phyloP scores from a whole-genome alignment of 2,329 filamentous ascomycete species.

The Colletotrichum scovillei region DNA sequence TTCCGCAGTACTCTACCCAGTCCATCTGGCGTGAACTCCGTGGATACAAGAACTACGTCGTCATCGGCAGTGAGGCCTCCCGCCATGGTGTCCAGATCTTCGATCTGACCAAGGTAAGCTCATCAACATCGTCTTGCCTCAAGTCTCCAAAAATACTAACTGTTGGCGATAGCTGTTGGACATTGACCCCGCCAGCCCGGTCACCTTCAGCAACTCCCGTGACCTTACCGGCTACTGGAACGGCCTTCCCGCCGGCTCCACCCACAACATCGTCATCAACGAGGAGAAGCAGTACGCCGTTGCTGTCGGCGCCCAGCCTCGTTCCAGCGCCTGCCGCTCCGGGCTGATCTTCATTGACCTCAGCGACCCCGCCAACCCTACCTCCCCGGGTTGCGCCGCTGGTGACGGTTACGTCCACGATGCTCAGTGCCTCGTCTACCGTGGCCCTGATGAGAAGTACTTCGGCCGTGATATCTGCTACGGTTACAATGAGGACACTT shows the following conservation, averaged over 20 bases:
- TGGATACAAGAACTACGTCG: constrained; percentile 45
- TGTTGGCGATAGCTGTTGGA: constrained; percentile 50
- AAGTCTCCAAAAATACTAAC: constrained; percentile 32
- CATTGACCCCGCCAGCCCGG: constrained; percentile 53
- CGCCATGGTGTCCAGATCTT: constrained; percentile 70
- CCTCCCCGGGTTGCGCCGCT: constrained; percentile 57
- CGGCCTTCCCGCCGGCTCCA: constrained; percentile 45
- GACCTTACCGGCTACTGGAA: constrained; percentile 48
- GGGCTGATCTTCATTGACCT: constrained; percentile 67
- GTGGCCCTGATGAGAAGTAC: constrained; percentile 58
- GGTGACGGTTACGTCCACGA: constrained; percentile 63
- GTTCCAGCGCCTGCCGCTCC: constrained; percentile 52
- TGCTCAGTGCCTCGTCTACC: constrained; percentile 61
- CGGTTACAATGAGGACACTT: constrained; percentile 61
- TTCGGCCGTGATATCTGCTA: constrained; percentile 62
- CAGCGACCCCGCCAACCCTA: constrained; percentile 60
- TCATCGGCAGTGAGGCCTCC: constrained; percentile 52
- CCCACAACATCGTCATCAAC: constrained; percentile 61
- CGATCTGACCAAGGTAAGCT: constrained; percentile 57
- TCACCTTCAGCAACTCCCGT: constrained; percentile 42
- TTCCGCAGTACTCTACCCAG: constrained; percentile 44
- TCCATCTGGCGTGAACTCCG: constrained; percentile 48
- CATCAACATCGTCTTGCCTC: constrained; percentile 39
- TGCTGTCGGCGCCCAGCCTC: constrained; percentile 52
- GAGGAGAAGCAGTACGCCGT: constrained; percentile 57